Evolutionary conservation across 257 asterid genomes (phyloP).

Genomic region (Leonotis leonurus): DNA sequence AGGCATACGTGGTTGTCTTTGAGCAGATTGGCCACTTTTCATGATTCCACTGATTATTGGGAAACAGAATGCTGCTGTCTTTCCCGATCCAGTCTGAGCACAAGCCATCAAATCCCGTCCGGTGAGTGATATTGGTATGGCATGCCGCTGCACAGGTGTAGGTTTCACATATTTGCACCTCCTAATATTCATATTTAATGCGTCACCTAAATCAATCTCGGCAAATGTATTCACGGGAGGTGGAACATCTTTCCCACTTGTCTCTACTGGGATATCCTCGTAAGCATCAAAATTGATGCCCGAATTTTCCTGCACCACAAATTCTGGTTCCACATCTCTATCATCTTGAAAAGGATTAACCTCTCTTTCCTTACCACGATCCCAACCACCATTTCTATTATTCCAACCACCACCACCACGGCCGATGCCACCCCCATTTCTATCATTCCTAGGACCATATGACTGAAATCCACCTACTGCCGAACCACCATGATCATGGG

Average conservation of each 20-base stretch:
- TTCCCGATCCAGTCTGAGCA: slow-evolving; percentile 58
- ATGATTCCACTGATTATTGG: slow-evolving; percentile 54
- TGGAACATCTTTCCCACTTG: slow-evolving; percentile 48
- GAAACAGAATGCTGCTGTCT: slow-evolving; percentile 58
- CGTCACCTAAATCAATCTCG: slow-evolving; percentile 54
- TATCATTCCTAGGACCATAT: slow-evolving; percentile 41
- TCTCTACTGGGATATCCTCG: slow-evolving; percentile 61
- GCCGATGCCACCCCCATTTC: slow-evolving; percentile 28
- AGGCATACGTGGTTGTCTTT: slow-evolving; percentile 32
- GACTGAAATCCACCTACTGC: slow-evolving; percentile 31
- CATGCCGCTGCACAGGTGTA: slow-evolving; percentile 49
- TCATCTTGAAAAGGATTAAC: slow-evolving; percentile 51
- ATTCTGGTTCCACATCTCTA: slow-evolving; percentile 28
- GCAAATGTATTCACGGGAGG: slow-evolving; percentile 53
- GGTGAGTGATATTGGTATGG: slow-evolving; percentile 44
- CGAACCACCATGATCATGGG: slow-evolving; percentile 33
- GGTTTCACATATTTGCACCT: slow-evolving; percentile 60
- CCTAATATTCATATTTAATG: slow-evolving; percentile 44
- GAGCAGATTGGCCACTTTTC: slow-evolving; percentile 28
- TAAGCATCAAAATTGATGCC: slow-evolving; percentile 59
- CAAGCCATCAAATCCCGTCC: slow-evolving; percentile 60
- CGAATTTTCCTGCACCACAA: slow-evolving; percentile 34
- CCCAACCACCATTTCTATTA: slow-evolving; percentile 53
- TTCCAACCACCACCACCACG: slow-evolving; percentile 49
- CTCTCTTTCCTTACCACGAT: slow-evolving; percentile 58